A percentile compares a stretch with the other conserved stretches of the same genome.
Conservation (phyloP, 352 stramenopile genomes). For the Phytophthora rubi region DNA sequence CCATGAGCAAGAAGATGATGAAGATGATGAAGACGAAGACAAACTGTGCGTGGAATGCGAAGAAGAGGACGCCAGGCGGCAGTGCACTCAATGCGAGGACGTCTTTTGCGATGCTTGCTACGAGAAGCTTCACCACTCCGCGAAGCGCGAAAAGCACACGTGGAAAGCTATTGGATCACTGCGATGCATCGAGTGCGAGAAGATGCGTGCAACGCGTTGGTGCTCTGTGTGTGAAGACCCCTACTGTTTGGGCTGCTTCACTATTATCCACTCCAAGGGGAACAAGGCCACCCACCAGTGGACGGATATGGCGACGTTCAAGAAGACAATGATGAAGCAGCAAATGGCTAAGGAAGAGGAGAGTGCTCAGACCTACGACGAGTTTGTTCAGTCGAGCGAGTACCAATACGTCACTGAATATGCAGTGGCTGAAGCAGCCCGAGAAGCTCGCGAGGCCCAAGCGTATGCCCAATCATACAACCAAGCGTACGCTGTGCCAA, state of each 20-base stretch:
- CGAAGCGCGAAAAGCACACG: constrained; percentile 77
- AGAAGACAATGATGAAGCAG: constrained; percentile 49
- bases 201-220: constrained; percentile 84
- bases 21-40: constrained; percentile 63
- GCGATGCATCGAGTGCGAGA: constrained; percentile 87
- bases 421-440: constrained; percentile 28
- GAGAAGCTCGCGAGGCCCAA: constrained; percentile 25
- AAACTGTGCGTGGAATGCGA: constrained; percentile 82
- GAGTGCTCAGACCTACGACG: constrained; percentile 74
- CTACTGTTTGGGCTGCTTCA: constrained; percentile 84
- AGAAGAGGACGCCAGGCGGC: constrained; percentile 67
- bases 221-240: constrained; percentile 77
- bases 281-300: constrained; percentile 79
- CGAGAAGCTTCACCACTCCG: constrained; percentile 72
- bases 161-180: constrained; percentile 78
- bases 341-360: constrained; percentile 51
- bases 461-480: constrained; percentile 20
- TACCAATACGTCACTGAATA: constrained; percentile 82
- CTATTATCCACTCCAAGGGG: constrained; percentile 84
- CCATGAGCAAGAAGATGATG: constrained; percentile 25
- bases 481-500: constrained; percentile 15
- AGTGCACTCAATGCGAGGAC: constrained; percentile 80
- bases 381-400: constrained; percentile 75
- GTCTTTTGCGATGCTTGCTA: constrained; percentile 83
- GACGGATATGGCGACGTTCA: constrained; percentile 73